Conservation (phyloP, 2,329 filamentous ascomycete species). For the Lasiodiplodia sp. region DNA sequence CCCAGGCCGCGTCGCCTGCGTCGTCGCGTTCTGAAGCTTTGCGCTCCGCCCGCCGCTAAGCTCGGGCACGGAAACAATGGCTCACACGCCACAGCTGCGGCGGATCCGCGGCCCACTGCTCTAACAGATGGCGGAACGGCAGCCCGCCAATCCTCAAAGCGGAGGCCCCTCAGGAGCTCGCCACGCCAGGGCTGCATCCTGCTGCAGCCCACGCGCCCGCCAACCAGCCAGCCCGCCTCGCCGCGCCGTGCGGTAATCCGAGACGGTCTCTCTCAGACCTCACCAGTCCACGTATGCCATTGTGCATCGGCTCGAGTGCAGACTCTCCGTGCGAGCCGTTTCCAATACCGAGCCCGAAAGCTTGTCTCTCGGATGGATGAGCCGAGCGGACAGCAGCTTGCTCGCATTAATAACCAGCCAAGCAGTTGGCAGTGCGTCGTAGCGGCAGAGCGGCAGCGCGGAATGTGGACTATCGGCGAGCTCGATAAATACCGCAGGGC, state of each 20-base stretch:
- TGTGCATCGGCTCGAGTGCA: neutral
- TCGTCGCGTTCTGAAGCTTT: neutral
- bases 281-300: neutral
- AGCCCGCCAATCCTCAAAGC: constrained; percentile 6
- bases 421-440: neutral
- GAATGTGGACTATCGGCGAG: constrained; percentile 6
- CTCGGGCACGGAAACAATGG: constrained; percentile 15
- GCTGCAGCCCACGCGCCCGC: constrained; percentile 8
- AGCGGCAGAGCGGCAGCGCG: constrained; percentile 14
- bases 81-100: constrained; percentile 18
- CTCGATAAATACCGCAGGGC: constrained; percentile 13
- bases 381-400: neutral
- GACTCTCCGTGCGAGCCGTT: constrained; percentile 15
- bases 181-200: constrained; percentile 11
- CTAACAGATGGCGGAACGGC: constrained; percentile 13
- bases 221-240: neutral
- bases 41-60: constrained; percentile 15
- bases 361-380: constrained; percentile 6
- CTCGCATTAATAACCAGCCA: neutral
- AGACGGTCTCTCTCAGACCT: neutral
- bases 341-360: constrained; percentile 11
- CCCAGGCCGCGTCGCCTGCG: neutral
- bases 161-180: constrained; percentile 19
- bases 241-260: neutral
- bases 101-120: constrained; percentile 22